A percentile compares a stretch with the other conserved stretches of the same genome.
These are phyloP conservation scores for Xerocomus nothofagi DNA, from an alignment of 1,284 basidiomycete species.

Conservation along the genomic window DNA sequence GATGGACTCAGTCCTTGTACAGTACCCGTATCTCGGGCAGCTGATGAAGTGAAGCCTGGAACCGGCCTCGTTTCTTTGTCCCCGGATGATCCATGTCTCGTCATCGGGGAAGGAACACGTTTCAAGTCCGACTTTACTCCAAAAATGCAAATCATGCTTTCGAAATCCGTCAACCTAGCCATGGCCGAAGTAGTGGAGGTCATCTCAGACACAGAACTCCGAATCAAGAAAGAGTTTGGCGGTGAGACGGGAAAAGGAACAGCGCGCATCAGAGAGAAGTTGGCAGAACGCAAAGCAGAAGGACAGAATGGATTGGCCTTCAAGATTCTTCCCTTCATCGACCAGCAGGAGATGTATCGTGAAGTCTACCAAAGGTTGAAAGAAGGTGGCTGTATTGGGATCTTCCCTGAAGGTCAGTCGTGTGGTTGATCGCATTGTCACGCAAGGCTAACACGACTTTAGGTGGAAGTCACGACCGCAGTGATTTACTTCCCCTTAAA, in stretches of 20 bases:
- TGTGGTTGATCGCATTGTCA: background rate
- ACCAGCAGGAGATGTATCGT: conserved; percentile 94
- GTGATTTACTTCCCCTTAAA: conserved; percentile 91
- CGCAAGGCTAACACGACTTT: conserved; percentile 15
- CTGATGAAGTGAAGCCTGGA: conserved; percentile 83
- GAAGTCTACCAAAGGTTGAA: conserved; percentile 90
- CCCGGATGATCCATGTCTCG: conserved; percentile 71
- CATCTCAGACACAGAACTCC: conserved; percentile 83
- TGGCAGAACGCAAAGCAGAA: conserved; percentile 53
- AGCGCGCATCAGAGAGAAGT: conserved; percentile 64
- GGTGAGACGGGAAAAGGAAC: conserved; percentile 81
- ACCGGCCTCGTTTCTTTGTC: conserved; percentile 76
- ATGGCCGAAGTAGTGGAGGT: conserved; percentile 88
- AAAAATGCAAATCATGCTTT: conserved; percentile 86
- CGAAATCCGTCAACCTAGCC: conserved; percentile 78
- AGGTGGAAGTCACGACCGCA: conserved; percentile 97
- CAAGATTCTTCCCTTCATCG: conserved; percentile 82
- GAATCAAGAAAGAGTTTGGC: conserved; percentile 89
- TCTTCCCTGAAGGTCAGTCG: conserved; percentile 88
- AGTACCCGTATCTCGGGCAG: conserved; percentile 95
- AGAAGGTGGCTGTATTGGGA: conserved; percentile 88
- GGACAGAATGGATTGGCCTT: conserved; percentile 66
- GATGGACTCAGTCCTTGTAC: conserved; percentile 15
- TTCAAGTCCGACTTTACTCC: conserved; percentile 81
- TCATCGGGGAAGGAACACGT: conserved; percentile 79